Conservation (phyloP, 306 rosid species). For the Ormosia emarginata region DNA sequence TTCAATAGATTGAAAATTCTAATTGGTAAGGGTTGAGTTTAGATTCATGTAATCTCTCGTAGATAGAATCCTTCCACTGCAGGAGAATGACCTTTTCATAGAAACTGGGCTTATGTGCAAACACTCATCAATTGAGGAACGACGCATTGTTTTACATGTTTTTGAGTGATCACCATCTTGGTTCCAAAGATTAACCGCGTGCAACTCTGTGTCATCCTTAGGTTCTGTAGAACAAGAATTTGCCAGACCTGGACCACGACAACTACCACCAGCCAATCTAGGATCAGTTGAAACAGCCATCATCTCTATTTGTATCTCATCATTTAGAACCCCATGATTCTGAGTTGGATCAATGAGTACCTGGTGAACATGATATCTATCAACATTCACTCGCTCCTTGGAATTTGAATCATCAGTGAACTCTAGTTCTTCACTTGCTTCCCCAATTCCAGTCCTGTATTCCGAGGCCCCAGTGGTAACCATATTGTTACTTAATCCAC, state of each 20-base stretch:
- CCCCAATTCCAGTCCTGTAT: slow-evolving; percentile 23
- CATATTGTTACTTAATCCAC: slow-evolving; percentile 7
- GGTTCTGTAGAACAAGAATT: too few species aligned
- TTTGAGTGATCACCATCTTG: slow-evolving; percentile 10
- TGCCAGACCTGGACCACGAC: too few species aligned
- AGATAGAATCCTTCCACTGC: slow-evolving; percentile 35
- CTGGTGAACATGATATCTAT: neutral
- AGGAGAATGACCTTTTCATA: slow-evolving; percentile 60
- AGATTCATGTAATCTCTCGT: slow-evolving; percentile 20
- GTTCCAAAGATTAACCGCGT: neutral
- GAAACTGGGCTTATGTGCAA: slow-evolving; percentile 49
- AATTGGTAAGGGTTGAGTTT: slow-evolving; percentile 16
- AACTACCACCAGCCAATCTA: too few species aligned
- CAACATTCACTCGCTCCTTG: slow-evolving; percentile 17
- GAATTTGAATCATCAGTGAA: slow-evolving; percentile 15
- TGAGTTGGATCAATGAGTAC: neutral
- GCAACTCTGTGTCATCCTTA: neutral
- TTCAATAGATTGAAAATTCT: neutral
- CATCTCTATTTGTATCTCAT: neutral
- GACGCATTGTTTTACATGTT: slow-evolving; percentile 16
- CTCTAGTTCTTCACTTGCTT: slow-evolving; percentile 32
- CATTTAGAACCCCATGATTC: neutral
- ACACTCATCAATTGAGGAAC: slow-evolving; percentile 38
- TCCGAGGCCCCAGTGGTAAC: neutral
- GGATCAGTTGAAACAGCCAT: slow-evolving; percentile 16